phyloP scores from a whole-genome alignment of 441 rosid species.

The Metrosideros polymorpha region DNA sequence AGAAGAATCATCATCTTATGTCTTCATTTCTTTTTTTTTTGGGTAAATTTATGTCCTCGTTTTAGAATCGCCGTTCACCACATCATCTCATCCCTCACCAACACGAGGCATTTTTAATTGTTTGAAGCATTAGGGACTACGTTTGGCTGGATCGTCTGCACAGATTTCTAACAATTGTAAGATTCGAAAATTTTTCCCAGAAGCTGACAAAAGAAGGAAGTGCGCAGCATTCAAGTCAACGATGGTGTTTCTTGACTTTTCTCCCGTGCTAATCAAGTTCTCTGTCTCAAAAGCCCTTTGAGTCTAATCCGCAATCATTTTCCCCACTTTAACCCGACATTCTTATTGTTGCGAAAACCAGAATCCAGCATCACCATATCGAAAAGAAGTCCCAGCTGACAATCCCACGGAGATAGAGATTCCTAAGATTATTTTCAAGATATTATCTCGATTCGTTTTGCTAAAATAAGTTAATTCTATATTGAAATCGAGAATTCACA shows the following conservation, averaged over 20 bases:
- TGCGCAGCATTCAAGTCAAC: neutral
- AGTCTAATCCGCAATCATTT: neutral
- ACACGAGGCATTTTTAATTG: neutral
- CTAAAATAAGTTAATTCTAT: neutral
- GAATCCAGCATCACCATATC: neutral
- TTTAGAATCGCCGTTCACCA: neutral
- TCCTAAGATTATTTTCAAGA: neutral
- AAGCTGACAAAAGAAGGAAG: neutral
- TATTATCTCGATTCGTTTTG: neutral
- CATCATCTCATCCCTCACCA: neutral
- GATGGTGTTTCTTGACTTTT: neutral
- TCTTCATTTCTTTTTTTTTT: no score
- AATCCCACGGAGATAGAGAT: neutral
- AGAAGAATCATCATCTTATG: neutral
- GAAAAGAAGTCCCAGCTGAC: neutral
- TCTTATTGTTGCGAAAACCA: neutral
- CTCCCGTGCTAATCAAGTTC: neutral
- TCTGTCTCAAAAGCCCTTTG: neutral
- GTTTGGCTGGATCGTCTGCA: neutral
- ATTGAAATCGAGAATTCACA: neutral
- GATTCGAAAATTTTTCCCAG: neutral
- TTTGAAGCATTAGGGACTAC: neutral
- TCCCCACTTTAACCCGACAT: neutral
- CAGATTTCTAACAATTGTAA: neutral
- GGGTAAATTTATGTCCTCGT: neutral